Conservation (phyloP, 768 basidiomycete genomes). For the Candolleomyces efflorescens region DNA sequence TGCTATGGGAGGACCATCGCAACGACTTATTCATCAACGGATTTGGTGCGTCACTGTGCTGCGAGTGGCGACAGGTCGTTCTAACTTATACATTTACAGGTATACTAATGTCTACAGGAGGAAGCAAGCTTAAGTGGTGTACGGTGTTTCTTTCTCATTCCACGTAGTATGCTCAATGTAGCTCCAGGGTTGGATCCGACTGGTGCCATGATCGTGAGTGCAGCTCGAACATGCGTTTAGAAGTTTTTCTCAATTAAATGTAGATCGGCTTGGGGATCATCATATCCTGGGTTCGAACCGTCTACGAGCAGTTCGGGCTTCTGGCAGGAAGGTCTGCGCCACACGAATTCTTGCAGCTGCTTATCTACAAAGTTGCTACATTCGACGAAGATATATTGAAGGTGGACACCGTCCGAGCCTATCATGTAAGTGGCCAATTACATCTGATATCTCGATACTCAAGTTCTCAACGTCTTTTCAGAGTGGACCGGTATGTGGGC, state of each 20-base stretch:
- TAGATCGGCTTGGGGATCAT: slow-evolving; percentile 82
- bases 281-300: slow-evolving; percentile 68
- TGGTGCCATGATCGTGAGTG: slow-evolving; percentile 69
- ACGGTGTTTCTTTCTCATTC: slow-evolving; percentile 26
- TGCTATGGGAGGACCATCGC: slow-evolving; percentile 95
- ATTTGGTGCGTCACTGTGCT: slow-evolving; percentile 45
- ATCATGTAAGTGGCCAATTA: slow-evolving; percentile 57
- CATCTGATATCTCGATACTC: neutral
- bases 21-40: slow-evolving; percentile 88
- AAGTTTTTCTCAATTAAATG: neutral
- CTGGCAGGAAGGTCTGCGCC: slow-evolving; percentile 92
- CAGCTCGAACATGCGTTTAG: no score
- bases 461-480: slow-evolving; percentile 18
- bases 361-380: slow-evolving; percentile 91
- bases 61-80: neutral
- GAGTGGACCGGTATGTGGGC: slow-evolving; percentile 52
- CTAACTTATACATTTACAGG: slow-evolving; percentile 35
- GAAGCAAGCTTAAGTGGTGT: slow-evolving; percentile 83
- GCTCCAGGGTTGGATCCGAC: slow-evolving; percentile 66
- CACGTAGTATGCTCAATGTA: neutral
- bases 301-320: slow-evolving; percentile 78
- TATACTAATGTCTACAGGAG: slow-evolving; percentile 79
- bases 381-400: slow-evolving; percentile 84
- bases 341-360: slow-evolving; percentile 83
- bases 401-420: slow-evolving; percentile 90